Percentiles rank a stretch among this genome's conserved stretches.
These are phyloP conservation scores for Nidularia sp. DNA, from an alignment of 768 basidiomycete species.

Conservation along the genomic window DNA sequence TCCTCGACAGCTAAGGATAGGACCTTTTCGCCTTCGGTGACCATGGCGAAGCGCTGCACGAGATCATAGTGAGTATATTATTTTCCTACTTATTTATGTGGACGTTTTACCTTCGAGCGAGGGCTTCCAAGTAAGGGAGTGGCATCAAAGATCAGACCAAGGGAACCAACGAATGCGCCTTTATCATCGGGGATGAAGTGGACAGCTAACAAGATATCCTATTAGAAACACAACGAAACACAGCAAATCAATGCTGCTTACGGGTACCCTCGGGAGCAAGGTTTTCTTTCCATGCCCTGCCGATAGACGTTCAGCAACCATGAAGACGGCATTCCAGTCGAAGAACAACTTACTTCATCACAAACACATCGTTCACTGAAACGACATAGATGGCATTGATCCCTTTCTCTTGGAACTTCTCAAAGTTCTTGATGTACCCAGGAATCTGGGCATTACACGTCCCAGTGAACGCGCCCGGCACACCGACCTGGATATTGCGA, in stretches of 20 bases:
- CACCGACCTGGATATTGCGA: constrained; percentile 46
- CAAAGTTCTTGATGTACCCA: constrained; percentile 59
- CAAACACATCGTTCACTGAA: constrained; percentile 77
- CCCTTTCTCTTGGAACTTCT: constrained; percentile 75
- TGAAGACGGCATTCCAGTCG: too few relatives aligned
- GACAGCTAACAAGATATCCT: constrained; percentile 28
- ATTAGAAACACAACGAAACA: background rate
- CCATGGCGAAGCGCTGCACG: constrained; percentile 47
- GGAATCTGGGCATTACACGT: constrained; percentile 65
- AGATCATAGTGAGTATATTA: background rate
- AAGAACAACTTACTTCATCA: constrained; percentile 39
- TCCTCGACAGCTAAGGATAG: constrained; percentile 49
- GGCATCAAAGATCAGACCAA: constrained; percentile 63
- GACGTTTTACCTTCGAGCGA: constrained; percentile 54
- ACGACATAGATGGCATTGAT: constrained; percentile 69
- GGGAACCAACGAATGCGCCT: constrained; percentile 45
- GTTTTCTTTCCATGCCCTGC: constrained; percentile 64
- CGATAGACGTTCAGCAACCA: background rate
- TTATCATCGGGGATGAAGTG: constrained; percentile 70
- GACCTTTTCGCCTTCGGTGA: constrained; percentile 58
- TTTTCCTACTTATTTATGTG: background rate
- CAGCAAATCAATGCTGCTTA: constrained; percentile 19
- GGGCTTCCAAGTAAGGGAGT: constrained; percentile 59
- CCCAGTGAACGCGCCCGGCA: constrained; percentile 76
- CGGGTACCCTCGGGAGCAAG: constrained; percentile 55